A percentile compares a stretch with the other conserved stretches of the same genome.
phyloP scores from a whole-genome alignment of 2,329 filamentous ascomycete species.

The Geosmithia flava region DNA sequence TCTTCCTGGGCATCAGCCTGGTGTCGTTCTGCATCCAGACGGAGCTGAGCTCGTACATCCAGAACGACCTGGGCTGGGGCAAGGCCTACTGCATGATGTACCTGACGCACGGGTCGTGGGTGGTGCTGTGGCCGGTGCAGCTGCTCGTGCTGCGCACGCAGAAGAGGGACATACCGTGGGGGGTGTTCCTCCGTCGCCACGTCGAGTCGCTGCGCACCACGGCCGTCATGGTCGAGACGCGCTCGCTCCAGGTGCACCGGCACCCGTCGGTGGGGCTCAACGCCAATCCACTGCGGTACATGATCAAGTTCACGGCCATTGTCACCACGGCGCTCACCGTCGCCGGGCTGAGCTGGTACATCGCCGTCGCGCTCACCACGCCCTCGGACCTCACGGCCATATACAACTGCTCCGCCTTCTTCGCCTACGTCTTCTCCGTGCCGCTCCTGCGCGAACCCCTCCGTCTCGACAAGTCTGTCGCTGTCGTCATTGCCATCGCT shows the following conservation, averaged over 20 bases:
- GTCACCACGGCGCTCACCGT: slow-evolving; percentile 80
- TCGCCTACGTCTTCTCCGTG: slow-evolving; percentile 94
- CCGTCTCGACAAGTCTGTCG: slow-evolving; percentile 71
- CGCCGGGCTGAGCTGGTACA: slow-evolving; percentile 88
- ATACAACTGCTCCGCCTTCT: slow-evolving; percentile 98
- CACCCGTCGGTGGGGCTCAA: slow-evolving; percentile 17
- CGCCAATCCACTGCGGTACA: slow-evolving; percentile 47
- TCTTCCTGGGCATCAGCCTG: slow-evolving; percentile 74
- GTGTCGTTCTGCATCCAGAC: slow-evolving; percentile 89
- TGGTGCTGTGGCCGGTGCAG: slow-evolving; percentile 77
- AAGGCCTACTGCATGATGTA: slow-evolving; percentile 99
- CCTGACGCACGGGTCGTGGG: slow-evolving; percentile 90
- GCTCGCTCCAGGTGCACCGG: slow-evolving; percentile 54
- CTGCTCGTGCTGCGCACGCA: slow-evolving; percentile 69
- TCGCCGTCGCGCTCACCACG: slow-evolving; percentile 87
- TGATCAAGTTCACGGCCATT: slow-evolving; percentile 66
- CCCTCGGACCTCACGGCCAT: slow-evolving; percentile 92
- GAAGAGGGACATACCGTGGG: slow-evolving; percentile 68
- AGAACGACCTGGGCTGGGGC: slow-evolving; percentile 84
- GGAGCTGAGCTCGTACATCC: slow-evolving; percentile 89
- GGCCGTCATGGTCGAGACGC: slow-evolving; percentile 73
- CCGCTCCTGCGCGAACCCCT: slow-evolving; percentile 78
- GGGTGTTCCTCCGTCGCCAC: slow-evolving; percentile 67
- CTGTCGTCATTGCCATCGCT: slow-evolving; percentile 74
- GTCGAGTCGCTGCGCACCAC: slow-evolving; percentile 37